phyloP scores from a whole-genome alignment of 2,329 filamentous ascomycete genomes.

The Scedosporium boydii region DNA sequence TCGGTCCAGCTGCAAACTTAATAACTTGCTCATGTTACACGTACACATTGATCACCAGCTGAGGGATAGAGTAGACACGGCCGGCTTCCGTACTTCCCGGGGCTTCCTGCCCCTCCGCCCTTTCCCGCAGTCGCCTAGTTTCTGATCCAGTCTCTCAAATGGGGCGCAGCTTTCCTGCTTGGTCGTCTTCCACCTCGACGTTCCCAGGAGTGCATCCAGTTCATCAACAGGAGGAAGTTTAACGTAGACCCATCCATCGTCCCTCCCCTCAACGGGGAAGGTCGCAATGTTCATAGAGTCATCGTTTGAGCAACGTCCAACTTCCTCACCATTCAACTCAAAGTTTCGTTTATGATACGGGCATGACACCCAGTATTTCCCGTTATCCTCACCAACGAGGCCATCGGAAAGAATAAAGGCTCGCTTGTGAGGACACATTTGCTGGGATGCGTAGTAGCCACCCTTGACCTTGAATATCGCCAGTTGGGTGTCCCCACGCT shows the following conservation, averaged over 20 bases:
- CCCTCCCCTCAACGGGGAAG: conserved; percentile 64
- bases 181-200: conserved; percentile 67
- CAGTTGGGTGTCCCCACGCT: conserved; percentile 81
- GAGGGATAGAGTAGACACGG: neutral
- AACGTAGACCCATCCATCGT: conserved; percentile 69
- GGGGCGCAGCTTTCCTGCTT: conserved; percentile 50
- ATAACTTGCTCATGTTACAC: neutral
- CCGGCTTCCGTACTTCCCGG: neutral
- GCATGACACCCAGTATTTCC: conserved; percentile 60
- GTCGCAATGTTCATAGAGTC: conserved; percentile 68
- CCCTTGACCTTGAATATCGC: conserved; percentile 78
- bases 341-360: conserved; percentile 89
- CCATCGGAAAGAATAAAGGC: conserved; percentile 85
- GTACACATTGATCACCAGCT: neutral
- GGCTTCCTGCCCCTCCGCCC: neutral
- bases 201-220: conserved; percentile 70
- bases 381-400: conserved; percentile 59
- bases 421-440: conserved; percentile 92
- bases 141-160: conserved; percentile 35
- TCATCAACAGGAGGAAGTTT: conserved; percentile 73
- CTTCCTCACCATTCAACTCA: conserved; percentile 44
- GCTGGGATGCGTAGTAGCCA: conserved; percentile 75
- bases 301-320: conserved; percentile 68
- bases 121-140: conserved; percentile 11
- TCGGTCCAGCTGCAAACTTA: neutral